Evolutionary conservation across 441 rosid species (phyloP), one percentile per base, ranked within the genome.

Genomic region (Erodium trifolium): DNA sequence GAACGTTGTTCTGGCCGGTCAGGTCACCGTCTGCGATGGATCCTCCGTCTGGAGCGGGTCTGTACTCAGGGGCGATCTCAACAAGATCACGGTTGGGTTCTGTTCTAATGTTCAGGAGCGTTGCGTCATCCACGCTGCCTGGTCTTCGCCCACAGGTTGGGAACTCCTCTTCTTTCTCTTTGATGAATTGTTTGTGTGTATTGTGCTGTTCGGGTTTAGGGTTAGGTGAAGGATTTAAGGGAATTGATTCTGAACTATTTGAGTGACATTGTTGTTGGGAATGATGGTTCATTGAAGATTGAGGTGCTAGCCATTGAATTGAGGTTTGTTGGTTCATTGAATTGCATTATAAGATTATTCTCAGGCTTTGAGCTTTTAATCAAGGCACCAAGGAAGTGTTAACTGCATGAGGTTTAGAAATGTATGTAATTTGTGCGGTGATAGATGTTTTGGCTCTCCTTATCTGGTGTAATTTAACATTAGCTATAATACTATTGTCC

Each of bases 121-220:
- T 18, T 87, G 91, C 70, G 99, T 94, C 63, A 69, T 94, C 71
- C 99, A 94, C 75, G 99, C 99, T 41, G 92, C 99, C 47, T 94
- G 97, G 99, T 82, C 90, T 39, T 94, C 96, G 34, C 99, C 97
- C 16, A 94, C 99, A 77, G 97, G 99, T 91, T 81, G 18, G 66
- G 49, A 34, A 2, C 27, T 23, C 27, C 2, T 23, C 55, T 0
- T 67, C 68, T 63, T 11, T 53, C 34, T 73, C 0, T 43, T 57
- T 37, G 45, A 47, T 8, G 7, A 3, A 7, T 0, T 65, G 27
- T 23, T 23, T 23, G 27, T 23, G 27, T 23, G 27, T 47, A 60
- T 23, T 16, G 13, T 2, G 5, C 1, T 11, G 4, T 18, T 13
- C 1, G 16, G 3, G 13, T 11, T 62, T 62, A 35, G 68, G 76